Base-by-base conservation (phyloP, 345 rosid species). In the Lumnitzera littorea region DNA sequence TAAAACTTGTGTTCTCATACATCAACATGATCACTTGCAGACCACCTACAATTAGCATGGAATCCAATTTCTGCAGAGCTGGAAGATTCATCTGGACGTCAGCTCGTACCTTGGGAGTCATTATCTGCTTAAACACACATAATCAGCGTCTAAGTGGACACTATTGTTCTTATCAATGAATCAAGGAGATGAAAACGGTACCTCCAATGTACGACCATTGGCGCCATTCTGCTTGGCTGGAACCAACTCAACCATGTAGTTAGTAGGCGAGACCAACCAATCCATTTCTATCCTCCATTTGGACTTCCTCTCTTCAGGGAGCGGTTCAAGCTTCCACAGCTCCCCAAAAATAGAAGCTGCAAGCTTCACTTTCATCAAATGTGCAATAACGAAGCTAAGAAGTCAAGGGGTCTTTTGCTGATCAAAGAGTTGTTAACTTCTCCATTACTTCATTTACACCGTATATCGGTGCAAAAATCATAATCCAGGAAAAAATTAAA, bases 21-120 rank as follows among this genome's bases (percentile, higher is more conserved):
- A 36, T 36, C 9, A 36, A 36, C 43, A 56, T 16, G 66, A 27
- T 50, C 62, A 50, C 16, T 57, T 69, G 70, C 66, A 73, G 75
- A 71, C 62, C 48, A 50, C 95, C 24, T 79, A 94, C 99, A 56
- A 80, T 81, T 48, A 94, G 95, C 97, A 94, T 84, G 29, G 96
- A 82, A 71, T 94, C 99, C 74, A 94, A 62, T 74, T 87, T 89
- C 67, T 82, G 84, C 64, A 94, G 95, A 50, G 99, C 99, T 20
- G 99, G 97, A 71, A 94, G 97, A 70, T 89, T 94, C 87, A 90
- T 70, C 53, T 81, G 90, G 74, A 94, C 79, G 81, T 94, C 99
- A 13, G 95, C 87, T 41, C 99, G 97, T 15, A 80, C 87, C 73
- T 86, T 89, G 2, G 99, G 91, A 2, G 91, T 84, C 99, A 94